Percentiles rank a stretch among this genome's conserved stretches.
These are phyloP conservation scores for Oropetium thomaeum DNA, from an alignment of 176 grass and related monocot genomes.

Conservation along the genomic window DNA sequence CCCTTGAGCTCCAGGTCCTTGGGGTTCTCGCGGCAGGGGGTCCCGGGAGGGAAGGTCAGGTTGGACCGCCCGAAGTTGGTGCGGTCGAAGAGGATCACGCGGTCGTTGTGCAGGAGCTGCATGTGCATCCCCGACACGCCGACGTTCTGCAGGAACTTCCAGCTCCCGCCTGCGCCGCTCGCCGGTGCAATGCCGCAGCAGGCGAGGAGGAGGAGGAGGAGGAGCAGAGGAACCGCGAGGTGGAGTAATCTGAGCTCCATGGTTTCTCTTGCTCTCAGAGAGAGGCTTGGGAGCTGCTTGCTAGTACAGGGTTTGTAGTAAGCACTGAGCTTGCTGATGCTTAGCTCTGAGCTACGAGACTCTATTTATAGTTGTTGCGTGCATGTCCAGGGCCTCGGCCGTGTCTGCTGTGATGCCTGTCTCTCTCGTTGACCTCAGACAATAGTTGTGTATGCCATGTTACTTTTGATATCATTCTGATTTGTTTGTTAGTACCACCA, in stretches of 20 bases:
- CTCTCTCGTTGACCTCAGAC: neutral
- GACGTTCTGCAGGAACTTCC: constrained; percentile 64
- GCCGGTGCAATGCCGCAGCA: neutral
- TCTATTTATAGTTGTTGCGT: neutral
- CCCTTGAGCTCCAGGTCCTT: constrained; percentile 21
- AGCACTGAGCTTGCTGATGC: neutral
- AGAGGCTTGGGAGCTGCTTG: neutral
- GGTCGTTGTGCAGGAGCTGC: constrained; percentile 84
- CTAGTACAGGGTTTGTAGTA: neutral
- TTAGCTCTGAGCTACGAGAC: neutral
- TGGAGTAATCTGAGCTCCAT: constrained; percentile 2
- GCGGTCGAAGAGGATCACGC: constrained; percentile 69
- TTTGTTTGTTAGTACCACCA: neutral
- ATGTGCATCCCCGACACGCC: constrained; percentile 91
- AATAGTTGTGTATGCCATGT: neutral
- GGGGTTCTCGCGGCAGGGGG: constrained; percentile 50
- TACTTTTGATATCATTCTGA: constrained; percentile 15
- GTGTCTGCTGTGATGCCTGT: neutral
- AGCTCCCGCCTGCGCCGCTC: constrained; percentile 42
- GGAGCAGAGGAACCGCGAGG: constrained; percentile 1
- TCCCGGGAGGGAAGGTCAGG: constrained; percentile 45
- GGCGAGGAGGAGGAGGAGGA: constrained; percentile 14
- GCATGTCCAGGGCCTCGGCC: neutral
- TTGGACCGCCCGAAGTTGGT: constrained; percentile 63
- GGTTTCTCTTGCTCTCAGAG: neutral